Evolutionary conservation across 2,329 filamentous ascomycete species (phyloP), one percentile per base, ranked within the genome.

Genomic region (Talaromyces albobiverticillius): DNA sequence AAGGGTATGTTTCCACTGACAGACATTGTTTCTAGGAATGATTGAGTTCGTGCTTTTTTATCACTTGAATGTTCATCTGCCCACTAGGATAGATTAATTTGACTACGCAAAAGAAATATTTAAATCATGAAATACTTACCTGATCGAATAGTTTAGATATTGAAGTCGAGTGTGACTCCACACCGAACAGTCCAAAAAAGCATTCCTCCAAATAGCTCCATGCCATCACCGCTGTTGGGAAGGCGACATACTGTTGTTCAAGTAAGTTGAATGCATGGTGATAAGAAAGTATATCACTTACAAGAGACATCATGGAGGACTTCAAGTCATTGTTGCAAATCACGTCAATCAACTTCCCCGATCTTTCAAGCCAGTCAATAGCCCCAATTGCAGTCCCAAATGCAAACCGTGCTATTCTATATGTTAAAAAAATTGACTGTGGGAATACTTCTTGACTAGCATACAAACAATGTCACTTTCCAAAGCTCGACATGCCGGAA

Each of bases 401-500:
- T 11, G n/a, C 29, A 23, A 45, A 45, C 20, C 18, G 25, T 13
- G 40, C 38, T 51, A 36, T 45, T 5, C 14, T 29, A 31, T 34
- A 3, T 16, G 29, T 31, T 11, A 31, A 11, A 5, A 42, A 9
- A 22, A 42, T 11, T 18, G 4, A 8, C 9, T 26, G 26, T n/a
- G 16, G 20, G 18, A 26, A 29, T 29, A 29, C 26, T 36, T 16
- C 32, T 5, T 14, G 6, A 14, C 4, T 16, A 31, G 14, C 47
- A 34, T 32, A 51, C 49, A 43, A 18, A 51, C 49, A 25, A 51
- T 51, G 20, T 51, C 49, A 23, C 25, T 25, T 18, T 51, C 49
- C 2, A 51, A 6, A 13, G 49, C 49, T 34, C 49, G 8, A 32
- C 49, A 51, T 4, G 49, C 31, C 5, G 49, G 20, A 8, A 43